Conservation (phyloP, 345 rosid genomes). For the Firmiana major region DNA sequence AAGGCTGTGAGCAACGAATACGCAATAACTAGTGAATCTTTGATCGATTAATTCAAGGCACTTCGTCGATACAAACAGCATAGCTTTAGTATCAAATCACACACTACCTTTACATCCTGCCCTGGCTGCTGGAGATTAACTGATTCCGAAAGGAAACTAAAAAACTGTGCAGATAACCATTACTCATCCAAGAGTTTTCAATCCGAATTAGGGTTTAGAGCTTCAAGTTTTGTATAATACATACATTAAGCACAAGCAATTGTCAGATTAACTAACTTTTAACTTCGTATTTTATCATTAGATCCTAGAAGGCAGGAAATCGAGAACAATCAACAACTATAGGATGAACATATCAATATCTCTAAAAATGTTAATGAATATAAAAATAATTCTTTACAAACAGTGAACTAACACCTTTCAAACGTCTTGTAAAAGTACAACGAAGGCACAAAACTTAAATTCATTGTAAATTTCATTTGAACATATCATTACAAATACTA, state of each 20-base stretch:
- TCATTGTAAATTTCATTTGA: constrained; percentile 16
- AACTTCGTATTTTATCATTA: background rate
- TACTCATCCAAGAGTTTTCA: background rate
- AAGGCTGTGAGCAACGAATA: background rate
- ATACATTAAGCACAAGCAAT: background rate
- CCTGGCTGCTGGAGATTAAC: background rate
- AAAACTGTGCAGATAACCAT: no score
- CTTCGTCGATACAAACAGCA: background rate
- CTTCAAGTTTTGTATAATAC: background rate
- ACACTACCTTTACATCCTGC: background rate
- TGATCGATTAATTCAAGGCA: background rate
- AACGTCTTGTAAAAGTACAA: constrained; percentile 17
- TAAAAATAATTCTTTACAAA: constrained; percentile 20
- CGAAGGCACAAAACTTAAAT: constrained; percentile 19
- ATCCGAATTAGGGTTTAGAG: background rate
- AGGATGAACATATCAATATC: background rate
- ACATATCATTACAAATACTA: constrained; percentile 23
- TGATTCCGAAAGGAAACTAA: no score
- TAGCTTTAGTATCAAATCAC: background rate
- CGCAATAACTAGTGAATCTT: no score
- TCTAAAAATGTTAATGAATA: constrained; percentile 6
- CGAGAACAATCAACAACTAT: background rate
- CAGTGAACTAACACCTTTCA: constrained; percentile 14
- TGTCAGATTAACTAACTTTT: background rate
- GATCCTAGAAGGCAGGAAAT: background rate